Evolutionary conservation across 345 rosid genomes (phyloP).

Genomic region (Sapria himalayana): DNA sequence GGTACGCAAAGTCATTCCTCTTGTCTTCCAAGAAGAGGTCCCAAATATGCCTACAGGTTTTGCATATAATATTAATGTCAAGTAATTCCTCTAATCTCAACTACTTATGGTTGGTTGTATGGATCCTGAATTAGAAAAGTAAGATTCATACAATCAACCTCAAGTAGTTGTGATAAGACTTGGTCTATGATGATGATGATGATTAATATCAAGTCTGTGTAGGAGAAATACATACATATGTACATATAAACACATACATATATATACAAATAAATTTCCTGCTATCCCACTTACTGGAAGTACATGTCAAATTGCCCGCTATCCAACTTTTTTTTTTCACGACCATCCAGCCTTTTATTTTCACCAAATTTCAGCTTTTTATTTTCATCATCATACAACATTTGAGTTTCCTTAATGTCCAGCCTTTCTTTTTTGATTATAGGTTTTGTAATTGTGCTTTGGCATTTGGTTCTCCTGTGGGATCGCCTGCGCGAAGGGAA

Average conservation of each 20-base stretch:
- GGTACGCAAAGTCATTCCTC: conserved; percentile 20
- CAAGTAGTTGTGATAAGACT: no score
- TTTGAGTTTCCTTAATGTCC: conserved; percentile 10
- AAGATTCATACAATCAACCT: conserved; percentile 20
- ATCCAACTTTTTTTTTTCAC: conserved; percentile 9
- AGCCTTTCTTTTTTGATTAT: conserved; percentile 18
- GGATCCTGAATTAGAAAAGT: neutral
- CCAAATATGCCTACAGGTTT: conserved; percentile 28
- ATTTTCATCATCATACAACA: no score
- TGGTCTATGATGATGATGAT: no score
- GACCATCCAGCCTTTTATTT: no score
- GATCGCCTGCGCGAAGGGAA: conserved; percentile 25
- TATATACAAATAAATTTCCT: no score
- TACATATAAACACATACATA: no score
- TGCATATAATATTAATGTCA: conserved; percentile 1
- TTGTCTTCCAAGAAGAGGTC: conserved; percentile 21
- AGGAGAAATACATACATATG: no score
- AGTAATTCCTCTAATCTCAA: neutral
- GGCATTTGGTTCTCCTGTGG: conserved; percentile 15
- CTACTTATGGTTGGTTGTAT: neutral
- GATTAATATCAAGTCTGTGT: no score
- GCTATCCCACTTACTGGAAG: no score
- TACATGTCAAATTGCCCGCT: conserved; percentile 9
- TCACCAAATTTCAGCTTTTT: no score
- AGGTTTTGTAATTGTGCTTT: conserved; percentile 13